Base-by-base conservation (phyloP, 2,329 filamentous ascomycete species). In the Nannizziopsis arthrosporioides region DNA sequence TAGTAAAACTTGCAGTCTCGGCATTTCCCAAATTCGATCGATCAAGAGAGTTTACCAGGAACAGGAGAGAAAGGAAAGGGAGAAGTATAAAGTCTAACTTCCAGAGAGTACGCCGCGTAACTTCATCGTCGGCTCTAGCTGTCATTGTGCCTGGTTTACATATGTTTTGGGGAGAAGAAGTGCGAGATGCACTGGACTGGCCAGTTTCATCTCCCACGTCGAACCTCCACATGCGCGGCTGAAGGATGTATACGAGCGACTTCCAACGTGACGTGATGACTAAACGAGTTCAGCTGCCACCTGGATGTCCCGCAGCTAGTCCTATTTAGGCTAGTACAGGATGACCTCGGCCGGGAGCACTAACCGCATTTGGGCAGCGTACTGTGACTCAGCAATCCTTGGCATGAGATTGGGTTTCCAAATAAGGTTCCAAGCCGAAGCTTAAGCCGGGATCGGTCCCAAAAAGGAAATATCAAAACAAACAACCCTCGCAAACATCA, bases 1-100 rank as follows among this genome's bases (percentile, higher is more conserved):
- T 59, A 0, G 75, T 79, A 58, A 79, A 80, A 66, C 68, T 74
- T 18, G 77, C 77, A 5, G 72, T 74, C 51, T 75, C 73, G 10
- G 73, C 73, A 61, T 75, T 76, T 48, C 73, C 73, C 50, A 76
- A 71, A 53, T 76, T 76, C 12, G 68, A 67, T 51, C 73, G 73
- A 59, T 76, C 73, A 14, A 76, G 61, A 42, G 68, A 68, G 59
- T 75, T 75, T 54, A 75, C 68, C 6, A 76, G 64, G 55, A 74
- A 76, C 32, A 76, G 58, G 14, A 73, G 53, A 3, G 72, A 71
- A 6, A 75, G 66, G 51, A 75, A 75, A 1, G 73, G 73, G 11
- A 76, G 60, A 5, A 76, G 62, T 19, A 73, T 59, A 18, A 63
- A 62, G 57, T 76, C 73, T 42, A 76, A 63, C 59, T 74, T 75